Conservation (phyloP, 1,139 yeast species). For the Martiniozyma asiatica region DNA sequence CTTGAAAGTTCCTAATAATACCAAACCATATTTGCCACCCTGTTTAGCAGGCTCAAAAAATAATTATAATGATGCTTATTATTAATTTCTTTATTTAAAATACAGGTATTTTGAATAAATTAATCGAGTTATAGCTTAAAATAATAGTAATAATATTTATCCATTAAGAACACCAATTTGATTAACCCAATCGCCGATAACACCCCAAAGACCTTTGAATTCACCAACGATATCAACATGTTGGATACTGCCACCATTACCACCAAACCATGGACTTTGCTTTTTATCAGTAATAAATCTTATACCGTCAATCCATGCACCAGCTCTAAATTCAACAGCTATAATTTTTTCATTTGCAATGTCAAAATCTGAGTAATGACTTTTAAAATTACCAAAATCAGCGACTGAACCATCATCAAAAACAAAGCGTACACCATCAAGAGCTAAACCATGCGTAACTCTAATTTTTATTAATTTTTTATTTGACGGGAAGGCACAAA, state of each 20-base stretch:
- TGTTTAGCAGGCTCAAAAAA: too few species aligned
- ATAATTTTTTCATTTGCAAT: conserved; percentile 43
- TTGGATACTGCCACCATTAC: conserved; percentile 57
- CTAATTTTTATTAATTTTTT: conserved; percentile 34
- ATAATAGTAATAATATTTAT: conserved; percentile 4
- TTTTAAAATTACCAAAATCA: conserved; percentile 51
- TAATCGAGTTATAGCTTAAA: too few species aligned
- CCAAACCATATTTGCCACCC: too few species aligned
- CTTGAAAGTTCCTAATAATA: conserved; percentile 18
- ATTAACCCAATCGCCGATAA: conserved; percentile 55
- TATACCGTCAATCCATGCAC: conserved; percentile 84
- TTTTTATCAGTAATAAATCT: conserved; percentile 48
- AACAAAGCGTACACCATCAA: conserved; percentile 57
- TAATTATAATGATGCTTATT: too few species aligned
- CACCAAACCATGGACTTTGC: conserved; percentile 45
- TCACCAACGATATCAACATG: conserved; percentile 45
- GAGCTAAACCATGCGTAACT: conserved; percentile 58
- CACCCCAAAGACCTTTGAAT: conserved; percentile 61
- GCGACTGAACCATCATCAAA: conserved; percentile 14
- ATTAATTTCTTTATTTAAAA: too few species aligned
- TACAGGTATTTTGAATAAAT: too few species aligned
- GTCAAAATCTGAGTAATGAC: conserved; percentile 42
- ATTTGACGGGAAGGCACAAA: conserved; percentile 17
- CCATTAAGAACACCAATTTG: conserved; percentile 56
- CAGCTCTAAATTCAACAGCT: conserved; percentile 56